These are phyloP conservation scores for Chlorociboria aeruginascens DNA, from an alignment of 495 filamentous ascomycete species.

Conservation along the genomic window DNA sequence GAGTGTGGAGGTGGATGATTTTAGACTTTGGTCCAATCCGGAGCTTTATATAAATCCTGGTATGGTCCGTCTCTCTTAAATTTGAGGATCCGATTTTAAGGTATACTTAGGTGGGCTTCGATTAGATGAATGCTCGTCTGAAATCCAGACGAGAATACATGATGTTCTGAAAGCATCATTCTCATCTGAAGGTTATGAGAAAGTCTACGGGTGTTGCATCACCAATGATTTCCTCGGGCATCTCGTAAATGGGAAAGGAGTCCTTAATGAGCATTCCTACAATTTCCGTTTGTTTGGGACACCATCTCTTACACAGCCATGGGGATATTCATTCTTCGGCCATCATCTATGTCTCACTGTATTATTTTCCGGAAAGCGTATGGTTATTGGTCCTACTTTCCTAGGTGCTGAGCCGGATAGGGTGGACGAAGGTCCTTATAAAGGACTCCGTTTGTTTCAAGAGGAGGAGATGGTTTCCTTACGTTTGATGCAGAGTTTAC, in stretches of 20 bases:
- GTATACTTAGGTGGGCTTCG: conserved; percentile 10
- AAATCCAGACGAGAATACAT: conserved; percentile 14
- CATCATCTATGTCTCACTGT: conserved; percentile 64
- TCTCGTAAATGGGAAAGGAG: conserved; percentile 42
- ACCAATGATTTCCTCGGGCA: conserved; percentile 72
- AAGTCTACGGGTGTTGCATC: conserved; percentile 56
- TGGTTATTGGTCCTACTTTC: conserved; percentile 59
- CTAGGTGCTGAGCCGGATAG: conserved; percentile 66
- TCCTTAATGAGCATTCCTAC: conserved; percentile 66
- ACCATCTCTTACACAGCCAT: conserved; percentile 40
- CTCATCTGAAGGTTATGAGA: conserved; percentile 57
- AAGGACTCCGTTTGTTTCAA: conserved; percentile 50
- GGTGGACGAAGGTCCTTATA: conserved; percentile 50
- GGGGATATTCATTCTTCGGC: conserved; percentile 67
- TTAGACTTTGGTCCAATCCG: conserved; percentile 20
- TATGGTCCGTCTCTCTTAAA: not conserved
- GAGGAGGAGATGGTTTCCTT: conserved; percentile 52
- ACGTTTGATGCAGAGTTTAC: conserved; percentile 53
- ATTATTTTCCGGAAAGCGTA: conserved; percentile 47
- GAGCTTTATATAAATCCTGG: conserved; percentile 20
- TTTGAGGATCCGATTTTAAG: not conserved
- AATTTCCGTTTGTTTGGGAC: conserved; percentile 43
- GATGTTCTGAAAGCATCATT: conserved; percentile 33
- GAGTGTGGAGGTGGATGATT: conserved; percentile 16
- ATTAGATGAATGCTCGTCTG: conserved; percentile 12